Evolutionary conservation across 306 rosid species (phyloP).

Genomic region (Potentilla sterilis): DNA sequence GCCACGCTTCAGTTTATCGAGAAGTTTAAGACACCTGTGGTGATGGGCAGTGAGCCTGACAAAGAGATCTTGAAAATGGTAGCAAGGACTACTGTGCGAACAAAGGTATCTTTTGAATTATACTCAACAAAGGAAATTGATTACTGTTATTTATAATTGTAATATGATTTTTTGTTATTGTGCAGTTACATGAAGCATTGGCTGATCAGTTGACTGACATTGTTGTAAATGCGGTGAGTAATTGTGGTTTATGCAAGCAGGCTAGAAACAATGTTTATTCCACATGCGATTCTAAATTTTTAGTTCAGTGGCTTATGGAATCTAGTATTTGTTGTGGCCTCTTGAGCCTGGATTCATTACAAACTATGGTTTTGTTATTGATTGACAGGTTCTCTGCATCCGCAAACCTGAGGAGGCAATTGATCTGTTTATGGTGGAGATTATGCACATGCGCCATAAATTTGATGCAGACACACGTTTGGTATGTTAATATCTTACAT

Average conservation of each 20-base stretch:
- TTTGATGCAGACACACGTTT: conserved; percentile 90
- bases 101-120: conserved; percentile 53
- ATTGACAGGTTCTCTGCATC: conserved; percentile 67
- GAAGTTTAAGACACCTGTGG: conserved; percentile 79
- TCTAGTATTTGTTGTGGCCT: conserved; percentile 1
- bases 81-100: conserved; percentile 87
- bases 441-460: conserved; percentile 98
- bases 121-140: not conserved
- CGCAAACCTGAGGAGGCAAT: conserved; percentile 83
- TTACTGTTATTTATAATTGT: not conserved
- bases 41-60: conserved; percentile 89
- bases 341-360: conserved; percentile 18
- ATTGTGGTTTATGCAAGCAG: conserved; percentile 12
- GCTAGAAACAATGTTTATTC: not conserved
- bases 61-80: conserved; percentile 89
- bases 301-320: not conserved
- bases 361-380: conserved; percentile 15
- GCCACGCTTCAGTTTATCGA: conserved; percentile 92
- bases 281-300: not conserved
- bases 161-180: not conserved
- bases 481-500: conserved; percentile 46
- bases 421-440: conserved; percentile 97
- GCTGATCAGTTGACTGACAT: conserved; percentile 92
- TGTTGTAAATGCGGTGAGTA: conserved; percentile 78
- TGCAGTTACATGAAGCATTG: conserved; percentile 82